These are phyloP conservation scores for Stachybotrys elegans DNA, from an alignment of 2,329 filamentous ascomycete species.

Conservation along the genomic window DNA sequence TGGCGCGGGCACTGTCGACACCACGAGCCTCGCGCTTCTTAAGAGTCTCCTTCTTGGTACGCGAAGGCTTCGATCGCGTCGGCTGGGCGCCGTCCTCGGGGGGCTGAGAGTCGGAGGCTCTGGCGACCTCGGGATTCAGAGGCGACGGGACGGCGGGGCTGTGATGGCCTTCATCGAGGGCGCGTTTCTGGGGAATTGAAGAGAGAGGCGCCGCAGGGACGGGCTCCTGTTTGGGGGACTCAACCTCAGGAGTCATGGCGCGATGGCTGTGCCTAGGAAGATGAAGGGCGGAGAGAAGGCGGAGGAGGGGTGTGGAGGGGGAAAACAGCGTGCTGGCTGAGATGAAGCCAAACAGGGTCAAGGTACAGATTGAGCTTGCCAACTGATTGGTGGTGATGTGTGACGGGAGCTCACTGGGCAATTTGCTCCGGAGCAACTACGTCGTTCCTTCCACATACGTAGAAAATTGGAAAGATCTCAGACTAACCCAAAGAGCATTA, in stretches of 20 bases:
- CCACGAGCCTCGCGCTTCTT: slow-evolving; percentile 57
- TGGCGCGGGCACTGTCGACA: slow-evolving; percentile 47
- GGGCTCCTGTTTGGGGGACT: slow-evolving; percentile 34
- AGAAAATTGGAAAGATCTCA: no score
- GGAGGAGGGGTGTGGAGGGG: no score
- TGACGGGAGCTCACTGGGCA: no score
- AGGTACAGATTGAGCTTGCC: no score
- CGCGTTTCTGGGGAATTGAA: slow-evolving; percentile 59
- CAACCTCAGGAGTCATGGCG: slow-evolving; percentile 30
- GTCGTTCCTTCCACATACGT: no score
- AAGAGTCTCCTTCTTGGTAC: slow-evolving; percentile 60
- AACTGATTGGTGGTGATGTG: no score
- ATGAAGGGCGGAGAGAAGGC: no score
- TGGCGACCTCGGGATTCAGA: slow-evolving; percentile 60
- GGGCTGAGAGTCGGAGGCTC: slow-evolving; percentile 28
- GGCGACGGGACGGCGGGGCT: slow-evolving; percentile 68
- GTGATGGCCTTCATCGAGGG: slow-evolving; percentile 65
- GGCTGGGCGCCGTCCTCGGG: slow-evolving; percentile 39
- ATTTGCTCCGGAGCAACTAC: no score
- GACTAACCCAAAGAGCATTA: no score
- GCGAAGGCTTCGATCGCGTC: slow-evolving; percentile 32
- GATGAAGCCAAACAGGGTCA: no score
- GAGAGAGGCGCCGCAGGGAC: slow-evolving; percentile 35
- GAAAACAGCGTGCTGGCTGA: no score
- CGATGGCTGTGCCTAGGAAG: no score